Base-by-base conservation (phyloP, 306 rosid genomes). In the Sicyos baderoa region DNA sequence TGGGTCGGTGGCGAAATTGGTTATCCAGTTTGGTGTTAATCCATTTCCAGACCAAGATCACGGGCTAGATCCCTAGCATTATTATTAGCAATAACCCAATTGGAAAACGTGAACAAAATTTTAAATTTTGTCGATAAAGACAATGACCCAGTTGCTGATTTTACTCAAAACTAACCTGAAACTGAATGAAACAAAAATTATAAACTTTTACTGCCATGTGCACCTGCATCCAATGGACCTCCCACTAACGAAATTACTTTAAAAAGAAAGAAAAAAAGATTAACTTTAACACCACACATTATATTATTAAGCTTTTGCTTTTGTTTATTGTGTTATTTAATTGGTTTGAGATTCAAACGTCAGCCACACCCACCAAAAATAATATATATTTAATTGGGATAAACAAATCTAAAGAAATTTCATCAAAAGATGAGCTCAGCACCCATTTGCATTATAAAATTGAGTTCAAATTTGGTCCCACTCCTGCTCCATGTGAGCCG, bases 391-490 rank as follows among this genome's bases (percentile, higher is more conserved):
- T 32, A 7, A 7, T 16, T 60, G 6, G 16, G 17, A 32, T 52
- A 52, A 29, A 70, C 2, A 70, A 51, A 52, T 51, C 29, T 29
- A 70, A 52, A 32, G 59, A 70, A 70, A 70, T 5, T 70, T 70
- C 61, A 68, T 49, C 45, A 52, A 70, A 70, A 52, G 62, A 51
- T 70, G 73, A 70, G 73, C 60, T 51, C 73, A 29, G 11, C 61
- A 70, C 29, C 73, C 73, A 70, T 51, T 51, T 70, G 61, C 37
- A 70, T 70, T 51, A 70, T 17, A 29, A 32, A 29, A 67, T 67
- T 67, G 14, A 49, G 57, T 67, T 67, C 44, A 67, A 65, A 21
- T 48, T 65, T 45, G 71, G 48, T 66, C 42, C 71, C 21, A 4
- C 19, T 42, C 54, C 29, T 4, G 71, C 57, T 68, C 58, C 72